Base-by-base conservation (phyloP, 2,329 filamentous ascomycete species). In the Metarhizium guizhouense region DNA sequence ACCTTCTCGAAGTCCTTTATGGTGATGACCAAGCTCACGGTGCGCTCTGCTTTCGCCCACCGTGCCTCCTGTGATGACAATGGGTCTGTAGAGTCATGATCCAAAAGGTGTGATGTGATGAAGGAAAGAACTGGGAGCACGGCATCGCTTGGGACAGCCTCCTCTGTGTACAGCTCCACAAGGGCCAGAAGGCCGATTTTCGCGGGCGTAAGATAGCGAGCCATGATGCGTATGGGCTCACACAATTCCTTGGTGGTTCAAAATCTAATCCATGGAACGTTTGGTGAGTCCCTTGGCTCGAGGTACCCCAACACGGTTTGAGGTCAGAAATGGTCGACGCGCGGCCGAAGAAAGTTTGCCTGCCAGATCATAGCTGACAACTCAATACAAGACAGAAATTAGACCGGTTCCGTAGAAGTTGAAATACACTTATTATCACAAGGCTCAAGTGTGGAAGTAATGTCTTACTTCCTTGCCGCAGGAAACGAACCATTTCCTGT, bases 131-230 rank as follows among this genome's bases (percentile, higher is more conserved):
- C 77, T 14, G 87, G 80, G 47, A 93, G 80, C 29, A 86, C 84
- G n/a, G 87, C 84, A 52, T 81, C 77, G 58, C 81, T 84, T 2
- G 87, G 86, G 16, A 92, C 79, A 2, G 79, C 75, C 25, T 84
- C 84, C 60, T 88, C 84, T 42, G 83, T 83, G 71, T 99, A 97
- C 54, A 96, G 78, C 63, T 90, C 83, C 53, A 94, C 81, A 54
- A 99, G 81, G 54, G 84, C 83, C 55, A 97, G 80, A 29, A 96
- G 79, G 65, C 87, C 86, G 62, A 97, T 82, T 68, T 94, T 95
- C 62, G 90, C 86, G 13, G 93, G 89, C n/a, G 89, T 95, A 49
- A 97, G 79, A 70, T 87, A 95, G 56, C 88, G 87, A 64, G 86
- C 81, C 86, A 93, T 95, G 53, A 14, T 58, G 14, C n/a, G 4